Evolutionary conservation across 23 red algal species (phyloP).

Genomic region (Gracilaria domingensis): DNA sequence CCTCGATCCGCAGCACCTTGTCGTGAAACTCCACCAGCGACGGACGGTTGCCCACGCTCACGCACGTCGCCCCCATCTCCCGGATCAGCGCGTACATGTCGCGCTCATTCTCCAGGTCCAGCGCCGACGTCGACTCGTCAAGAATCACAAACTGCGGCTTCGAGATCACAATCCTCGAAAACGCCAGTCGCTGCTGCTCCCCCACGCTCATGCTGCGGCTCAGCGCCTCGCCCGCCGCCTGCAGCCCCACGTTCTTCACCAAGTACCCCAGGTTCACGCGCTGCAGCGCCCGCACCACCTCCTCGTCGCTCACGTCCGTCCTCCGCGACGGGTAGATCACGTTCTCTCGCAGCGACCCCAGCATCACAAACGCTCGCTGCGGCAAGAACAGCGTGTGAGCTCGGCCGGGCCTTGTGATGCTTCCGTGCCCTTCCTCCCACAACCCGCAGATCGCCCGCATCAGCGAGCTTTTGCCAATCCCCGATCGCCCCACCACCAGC

Average conservation of each 20-base stretch:
- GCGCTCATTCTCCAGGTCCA: constrained; percentile 92
- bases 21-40: constrained; percentile 85
- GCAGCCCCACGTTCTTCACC: constrained; percentile 65
- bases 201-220: constrained; percentile 82
- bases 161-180: constrained; percentile 82
- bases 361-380: constrained; percentile 92
- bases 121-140: constrained; percentile 88
- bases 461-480: constrained; percentile 94
- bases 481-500: constrained; percentile 89
- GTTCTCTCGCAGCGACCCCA: constrained; percentile 90
- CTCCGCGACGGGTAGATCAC: constrained; percentile 79
- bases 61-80: constrained; percentile 66
- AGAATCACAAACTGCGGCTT: constrained; percentile 75
- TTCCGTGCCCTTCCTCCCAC: constrained; percentile 79
- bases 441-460: constrained; percentile 92
- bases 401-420: constrained; percentile 49
- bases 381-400: constrained; percentile 88
- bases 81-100: constrained; percentile 84
- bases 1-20: constrained; percentile 48
- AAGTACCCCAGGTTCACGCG: constrained; percentile 85
- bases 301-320: constrained; percentile 65
- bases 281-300: constrained; percentile 61
- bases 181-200: constrained; percentile 98
- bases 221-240: constrained; percentile 70
- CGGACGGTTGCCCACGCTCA: constrained; percentile 96